Conservation (phyloP, 2,329 filamentous ascomycete species). For the Sclerotinia minor region DNA sequence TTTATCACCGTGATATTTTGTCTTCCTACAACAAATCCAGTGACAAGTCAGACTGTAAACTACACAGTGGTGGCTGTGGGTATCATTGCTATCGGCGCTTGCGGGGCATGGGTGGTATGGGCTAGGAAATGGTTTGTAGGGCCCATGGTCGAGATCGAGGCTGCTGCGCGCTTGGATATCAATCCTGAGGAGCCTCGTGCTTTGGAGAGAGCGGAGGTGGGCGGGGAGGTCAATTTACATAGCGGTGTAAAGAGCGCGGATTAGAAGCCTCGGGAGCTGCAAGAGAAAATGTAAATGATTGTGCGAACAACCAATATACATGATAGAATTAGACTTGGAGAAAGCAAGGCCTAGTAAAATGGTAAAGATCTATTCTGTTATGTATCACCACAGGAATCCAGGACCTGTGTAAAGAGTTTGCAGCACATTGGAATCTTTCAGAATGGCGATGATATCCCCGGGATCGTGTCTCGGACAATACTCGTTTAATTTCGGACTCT, state of each 20-base stretch:
- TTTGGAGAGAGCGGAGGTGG: constrained; percentile 34
- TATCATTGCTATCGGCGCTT: constrained; percentile 52
- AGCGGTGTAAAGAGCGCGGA: neutral
- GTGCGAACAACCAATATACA: neutral
- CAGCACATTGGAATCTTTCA: neutral
- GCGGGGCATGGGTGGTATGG: constrained; percentile 53
- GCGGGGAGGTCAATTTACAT: constrained; percentile 14
- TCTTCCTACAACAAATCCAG: constrained; percentile 56
- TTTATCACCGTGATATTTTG: constrained; percentile 60
- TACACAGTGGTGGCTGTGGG: constrained; percentile 61
- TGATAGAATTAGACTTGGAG: neutral
- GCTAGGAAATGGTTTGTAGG: constrained; percentile 58
- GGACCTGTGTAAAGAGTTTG: neutral
- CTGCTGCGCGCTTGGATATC: constrained; percentile 51
- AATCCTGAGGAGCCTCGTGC: constrained; percentile 43
- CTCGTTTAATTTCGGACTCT: neutral
- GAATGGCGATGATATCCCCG: neutral
- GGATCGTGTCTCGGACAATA: constrained; percentile 6
- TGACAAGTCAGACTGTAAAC: constrained; percentile 57
- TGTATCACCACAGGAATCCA: neutral
- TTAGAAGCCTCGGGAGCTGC: neutral
- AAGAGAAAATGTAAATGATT: neutral
- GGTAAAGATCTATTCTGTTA: neutral
- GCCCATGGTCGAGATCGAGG: constrained; percentile 53
- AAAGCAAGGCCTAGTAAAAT: neutral